Conservation (phyloP, 495 filamentous ascomycete species). For the Xylaria sp. region DNA sequence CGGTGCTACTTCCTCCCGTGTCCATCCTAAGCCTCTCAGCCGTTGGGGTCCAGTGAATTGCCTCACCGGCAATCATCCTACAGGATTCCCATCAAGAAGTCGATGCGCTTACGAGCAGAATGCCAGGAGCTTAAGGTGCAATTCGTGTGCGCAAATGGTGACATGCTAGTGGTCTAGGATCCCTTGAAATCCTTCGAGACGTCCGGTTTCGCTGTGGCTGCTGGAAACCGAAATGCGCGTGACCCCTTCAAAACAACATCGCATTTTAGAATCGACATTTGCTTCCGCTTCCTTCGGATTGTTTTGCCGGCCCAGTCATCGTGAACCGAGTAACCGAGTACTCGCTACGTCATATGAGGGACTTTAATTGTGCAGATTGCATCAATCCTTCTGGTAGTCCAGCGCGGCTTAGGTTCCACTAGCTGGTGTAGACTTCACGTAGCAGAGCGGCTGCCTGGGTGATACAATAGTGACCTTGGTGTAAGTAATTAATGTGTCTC, state of each 20-base stretch:
- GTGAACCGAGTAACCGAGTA: not conserved
- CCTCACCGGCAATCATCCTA: constrained; percentile 17
- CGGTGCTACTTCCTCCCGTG: constrained; percentile 6
- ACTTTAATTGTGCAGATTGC: not conserved
- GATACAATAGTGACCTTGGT: not conserved
- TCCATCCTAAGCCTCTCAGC: not conserved
- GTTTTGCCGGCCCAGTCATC: not conserved
- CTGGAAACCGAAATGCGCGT: not conserved
- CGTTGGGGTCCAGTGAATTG: not conserved
- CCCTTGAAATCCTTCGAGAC: not conserved
- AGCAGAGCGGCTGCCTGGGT: not conserved
- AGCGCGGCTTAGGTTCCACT: not conserved
- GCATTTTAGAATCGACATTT: not conserved
- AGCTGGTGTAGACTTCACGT: not conserved
- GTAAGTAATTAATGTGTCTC: not conserved
- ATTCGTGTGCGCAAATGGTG: not conserved
- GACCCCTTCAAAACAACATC: not conserved
- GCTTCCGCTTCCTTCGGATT: constrained; percentile 6
- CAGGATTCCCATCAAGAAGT: constrained; percentile 9
- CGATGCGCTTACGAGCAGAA: not conserved
- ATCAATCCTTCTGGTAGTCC: not conserved
- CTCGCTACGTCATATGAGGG: not conserved
- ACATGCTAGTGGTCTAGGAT: not conserved
- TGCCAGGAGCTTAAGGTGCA: not conserved
- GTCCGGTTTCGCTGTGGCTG: constrained; percentile 17